phyloP scores from a whole-genome alignment of 305 asterid genomes.

The Fraxinus velutina region DNA sequence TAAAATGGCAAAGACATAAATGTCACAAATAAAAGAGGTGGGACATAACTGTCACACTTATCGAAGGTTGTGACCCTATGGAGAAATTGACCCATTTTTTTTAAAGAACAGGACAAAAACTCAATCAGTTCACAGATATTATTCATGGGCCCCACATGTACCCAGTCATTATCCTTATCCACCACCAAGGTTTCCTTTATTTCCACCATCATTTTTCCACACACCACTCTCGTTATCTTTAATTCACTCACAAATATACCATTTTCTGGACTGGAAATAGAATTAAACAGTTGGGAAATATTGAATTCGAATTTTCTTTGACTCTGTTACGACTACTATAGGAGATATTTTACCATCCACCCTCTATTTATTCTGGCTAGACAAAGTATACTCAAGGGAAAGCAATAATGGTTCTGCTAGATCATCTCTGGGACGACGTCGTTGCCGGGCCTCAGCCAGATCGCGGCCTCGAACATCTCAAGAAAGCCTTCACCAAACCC shows the following conservation, averaged over 20 bases:
- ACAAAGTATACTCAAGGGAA: not conserved
- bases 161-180: slow-evolving; percentile 55
- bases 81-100: not conserved
- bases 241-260: not conserved
- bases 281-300: slow-evolving; percentile 13
- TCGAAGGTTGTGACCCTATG: not conserved
- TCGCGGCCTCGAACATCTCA: slow-evolving; percentile 77
- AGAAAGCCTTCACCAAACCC: slow-evolving; percentile 45
- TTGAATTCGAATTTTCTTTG: not conserved
- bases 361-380: slow-evolving; percentile 23
- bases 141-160: slow-evolving; percentile 25
- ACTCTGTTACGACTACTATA: not conserved
- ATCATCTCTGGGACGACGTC: slow-evolving; percentile 89
- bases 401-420: slow-evolving; percentile 67
- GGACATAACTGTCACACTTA: not conserved
- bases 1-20: too few species aligned
- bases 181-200: slow-evolving; percentile 24
- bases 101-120: not conserved
- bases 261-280: slow-evolving; percentile 18
- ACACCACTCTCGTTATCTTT: not conserved
- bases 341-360: slow-evolving; percentile 42
- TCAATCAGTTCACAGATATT: not conserved
- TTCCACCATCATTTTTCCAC: slow-evolving; percentile 23
- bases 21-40: not conserved
- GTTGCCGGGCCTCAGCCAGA: slow-evolving; percentile 89